Percentiles rank a stretch among this genome's conserved stretches.
phyloP scores from a whole-genome alignment of 768 basidiomycete genomes.

The Gloeophyllum trabeum region DNA sequence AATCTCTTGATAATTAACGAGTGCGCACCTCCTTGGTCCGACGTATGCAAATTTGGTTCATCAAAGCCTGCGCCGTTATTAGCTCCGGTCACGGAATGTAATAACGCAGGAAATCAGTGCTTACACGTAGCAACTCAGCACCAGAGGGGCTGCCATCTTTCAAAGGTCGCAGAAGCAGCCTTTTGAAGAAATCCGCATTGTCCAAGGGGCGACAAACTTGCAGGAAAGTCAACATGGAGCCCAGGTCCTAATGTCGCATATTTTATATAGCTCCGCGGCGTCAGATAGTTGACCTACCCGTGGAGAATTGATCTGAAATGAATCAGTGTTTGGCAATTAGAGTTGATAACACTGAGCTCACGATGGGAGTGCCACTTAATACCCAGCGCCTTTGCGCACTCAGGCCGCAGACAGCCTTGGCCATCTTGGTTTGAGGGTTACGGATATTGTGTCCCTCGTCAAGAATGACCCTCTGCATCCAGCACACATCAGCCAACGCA shows the following conservation, averaged over 20 bases:
- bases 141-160: constrained; percentile 59
- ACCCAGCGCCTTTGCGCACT: constrained; percentile 70
- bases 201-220: constrained; percentile 80
- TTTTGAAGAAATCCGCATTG: constrained; percentile 72
- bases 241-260: constrained; percentile 54
- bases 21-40: constrained; percentile 65
- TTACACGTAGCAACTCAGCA: constrained; percentile 58
- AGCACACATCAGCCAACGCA: not conserved
- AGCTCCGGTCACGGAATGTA: constrained; percentile 6
- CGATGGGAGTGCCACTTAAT: constrained; percentile 81
- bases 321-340: not conserved
- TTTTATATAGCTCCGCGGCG: not conserved
- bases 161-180: constrained; percentile 68
- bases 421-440: constrained; percentile 81
- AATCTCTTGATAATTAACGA: not conserved
- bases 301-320: constrained; percentile 59
- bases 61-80: constrained; percentile 56
- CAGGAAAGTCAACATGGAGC: constrained; percentile 77
- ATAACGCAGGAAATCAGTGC: constrained; percentile 8
- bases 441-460: constrained; percentile 88
- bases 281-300: constrained; percentile 25
- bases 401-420: constrained; percentile 52
- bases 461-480: constrained; percentile 54
- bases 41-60: constrained; percentile 70
- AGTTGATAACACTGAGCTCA: constrained; percentile 25